Evolutionary conservation across 495 filamentous ascomycete genomes (phyloP).

Genomic region (Penicillium parvum): DNA sequence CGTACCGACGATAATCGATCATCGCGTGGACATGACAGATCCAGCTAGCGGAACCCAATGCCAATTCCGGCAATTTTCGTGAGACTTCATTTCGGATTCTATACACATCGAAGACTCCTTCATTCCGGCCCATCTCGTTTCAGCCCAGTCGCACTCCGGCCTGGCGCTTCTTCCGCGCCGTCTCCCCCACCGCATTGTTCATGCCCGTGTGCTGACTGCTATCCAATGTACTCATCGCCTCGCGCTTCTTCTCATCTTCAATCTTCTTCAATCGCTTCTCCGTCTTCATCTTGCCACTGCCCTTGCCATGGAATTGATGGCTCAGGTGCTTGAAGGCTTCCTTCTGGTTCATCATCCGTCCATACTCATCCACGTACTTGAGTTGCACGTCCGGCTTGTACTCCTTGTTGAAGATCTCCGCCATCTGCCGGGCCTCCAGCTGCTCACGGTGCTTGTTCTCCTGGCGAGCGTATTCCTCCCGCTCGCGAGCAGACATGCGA

Average conservation of each 20-base stretch:
- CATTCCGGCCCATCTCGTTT: slow-evolving; percentile 5
- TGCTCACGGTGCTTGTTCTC: slow-evolving; percentile 86
- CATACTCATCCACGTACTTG: slow-evolving; percentile 84
- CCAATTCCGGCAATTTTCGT: slow-evolving; percentile 6
- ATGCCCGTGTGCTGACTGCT: slow-evolving; percentile 78
- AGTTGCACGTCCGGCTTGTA: slow-evolving; percentile 90
- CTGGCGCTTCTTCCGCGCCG: slow-evolving; percentile 76
- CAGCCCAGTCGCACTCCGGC: slow-evolving; percentile 83
- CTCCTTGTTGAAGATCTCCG: slow-evolving; percentile 75
- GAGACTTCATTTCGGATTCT: slow-evolving; percentile 12
- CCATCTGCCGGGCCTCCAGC: slow-evolving; percentile 71
- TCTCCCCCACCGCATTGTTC: slow-evolving; percentile 67
- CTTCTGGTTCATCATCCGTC: slow-evolving; percentile 80
- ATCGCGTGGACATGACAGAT: slow-evolving; percentile 21
- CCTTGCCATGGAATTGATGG: slow-evolving; percentile 98
- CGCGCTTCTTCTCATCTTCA: slow-evolving; percentile 85
- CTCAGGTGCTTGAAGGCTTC: slow-evolving; percentile 94
- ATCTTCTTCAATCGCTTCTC: slow-evolving; percentile 97
- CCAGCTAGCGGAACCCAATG: slow-evolving; percentile 5
- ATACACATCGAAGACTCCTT: slow-evolving; percentile 7
- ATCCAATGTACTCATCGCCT: slow-evolving; percentile 76
- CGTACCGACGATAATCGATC: not conserved
- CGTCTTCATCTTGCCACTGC: slow-evolving; percentile 95
- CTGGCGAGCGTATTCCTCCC: slow-evolving; percentile 81
- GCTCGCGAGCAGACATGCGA: slow-evolving; percentile 79